Base-by-base conservation (phyloP, 2,329 filamentous ascomycete species). In the Fusarium annulatum region DNA sequence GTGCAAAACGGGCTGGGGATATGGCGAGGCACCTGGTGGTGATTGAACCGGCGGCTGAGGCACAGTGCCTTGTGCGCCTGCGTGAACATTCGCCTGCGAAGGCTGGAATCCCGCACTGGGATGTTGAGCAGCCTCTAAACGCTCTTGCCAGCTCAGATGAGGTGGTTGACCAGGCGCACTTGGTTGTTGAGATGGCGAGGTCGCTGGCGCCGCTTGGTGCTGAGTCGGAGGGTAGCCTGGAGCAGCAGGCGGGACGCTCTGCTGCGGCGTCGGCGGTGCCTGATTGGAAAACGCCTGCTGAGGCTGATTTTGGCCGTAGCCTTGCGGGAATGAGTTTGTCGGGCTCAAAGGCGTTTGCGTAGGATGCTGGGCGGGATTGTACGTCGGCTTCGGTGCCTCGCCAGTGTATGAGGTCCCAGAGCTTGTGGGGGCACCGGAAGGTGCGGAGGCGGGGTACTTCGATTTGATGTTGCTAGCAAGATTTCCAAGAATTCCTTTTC, bases 381-480 rank as follows among this genome's bases (percentile, higher is more conserved):
- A 64, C 0, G 56, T 42, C n/a, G 66, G 60, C 3, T 76, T 73
- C 2, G 64, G 60, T 3, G 46, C 15, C n/a, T 55, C 53, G 0
- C 58, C 65, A 9, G 55, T 61, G 6, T 52, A 34, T 6, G 46
- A 57, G 14, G 19, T 28, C 3, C 58, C 45, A 6, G 62, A 42
- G 9, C 43, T 51, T 12, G 68, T 2, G n/a, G 42, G 2, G 1
- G 41, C 15, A 12, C 14, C 34, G 11, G 59, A 5, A n/a, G 53
- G 19, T n/a, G 64, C 16, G 5, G 51, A 55, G 30, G 34, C 14
- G 9, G 70, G 70, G 28, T 72, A 72, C 30, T 73, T 73, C 8
- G 58, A 60, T 38, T 73, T 73, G 43, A 73, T 73, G 53, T 71
- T 73, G 21, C 57, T 73, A 1, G 71, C 71, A 0, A 73, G 58